Evolutionary conservation across 441 rosid species (phyloP).

Genomic region (Syzygium malaccense): DNA sequence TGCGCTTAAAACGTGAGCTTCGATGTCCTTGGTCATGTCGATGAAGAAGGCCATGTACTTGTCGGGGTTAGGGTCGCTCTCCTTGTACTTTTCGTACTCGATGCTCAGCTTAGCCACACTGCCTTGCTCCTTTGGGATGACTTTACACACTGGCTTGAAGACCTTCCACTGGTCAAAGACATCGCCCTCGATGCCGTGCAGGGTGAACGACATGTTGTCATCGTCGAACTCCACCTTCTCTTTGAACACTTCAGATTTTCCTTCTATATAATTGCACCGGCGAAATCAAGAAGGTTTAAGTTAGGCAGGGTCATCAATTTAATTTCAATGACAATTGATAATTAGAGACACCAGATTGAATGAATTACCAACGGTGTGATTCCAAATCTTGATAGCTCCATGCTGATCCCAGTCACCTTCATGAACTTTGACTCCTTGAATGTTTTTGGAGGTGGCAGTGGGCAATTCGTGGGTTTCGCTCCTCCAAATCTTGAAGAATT

Average conservation of each 20-base stretch:
- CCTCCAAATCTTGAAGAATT: constrained; percentile 5
- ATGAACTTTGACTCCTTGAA: neutral
- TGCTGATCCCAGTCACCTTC: constrained; percentile 1
- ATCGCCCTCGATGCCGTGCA: neutral
- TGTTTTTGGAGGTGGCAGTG: neutral
- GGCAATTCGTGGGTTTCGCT: constrained; percentile 1
- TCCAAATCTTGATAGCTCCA: neutral
- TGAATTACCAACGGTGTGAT: neutral
- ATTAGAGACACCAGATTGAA: neutral
- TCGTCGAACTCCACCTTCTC: neutral
- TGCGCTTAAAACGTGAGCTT: neutral
- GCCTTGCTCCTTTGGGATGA: neutral
- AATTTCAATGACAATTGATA: neutral
- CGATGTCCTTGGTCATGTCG: neutral
- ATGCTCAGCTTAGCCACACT: neutral
- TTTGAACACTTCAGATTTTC: neutral
- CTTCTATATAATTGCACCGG: neutral
- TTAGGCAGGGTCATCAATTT: neutral
- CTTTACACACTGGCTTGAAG: neutral
- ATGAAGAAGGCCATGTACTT: neutral
- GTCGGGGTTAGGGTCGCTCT: neutral
- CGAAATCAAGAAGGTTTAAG: neutral
- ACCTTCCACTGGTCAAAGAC: neutral
- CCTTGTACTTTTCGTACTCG: neutral
- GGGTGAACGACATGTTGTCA: neutral